Percentiles rank a stretch among this genome's conserved stretches.
Evolutionary conservation across 1,284 basidiomycete genomes (phyloP).

Genomic region (Fomes fomentarius): DNA sequence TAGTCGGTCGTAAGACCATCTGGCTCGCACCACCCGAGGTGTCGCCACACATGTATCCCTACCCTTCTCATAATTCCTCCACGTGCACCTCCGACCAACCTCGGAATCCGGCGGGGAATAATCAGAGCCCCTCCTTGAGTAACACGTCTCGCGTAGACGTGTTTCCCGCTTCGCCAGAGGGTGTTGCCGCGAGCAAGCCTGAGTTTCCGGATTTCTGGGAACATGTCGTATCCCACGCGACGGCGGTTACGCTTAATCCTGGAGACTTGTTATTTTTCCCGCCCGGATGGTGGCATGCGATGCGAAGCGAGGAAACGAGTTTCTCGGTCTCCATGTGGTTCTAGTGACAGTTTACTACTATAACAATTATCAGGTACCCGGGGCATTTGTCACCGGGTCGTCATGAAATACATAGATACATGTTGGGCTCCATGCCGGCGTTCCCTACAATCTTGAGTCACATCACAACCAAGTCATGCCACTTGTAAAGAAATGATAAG

Average conservation of each 20-base stretch:
- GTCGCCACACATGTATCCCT: conserved; percentile 60
- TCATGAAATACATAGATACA: no score
- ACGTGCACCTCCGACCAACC: conserved; percentile 6
- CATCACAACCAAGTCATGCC: no score
- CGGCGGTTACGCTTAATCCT: conserved; percentile 67
- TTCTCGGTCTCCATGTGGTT: conserved; percentile 87
- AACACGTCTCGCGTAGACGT: conserved; percentile 77
- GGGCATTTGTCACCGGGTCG: no score
- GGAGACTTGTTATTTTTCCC: conserved; percentile 90
- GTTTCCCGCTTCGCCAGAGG: conserved; percentile 45
- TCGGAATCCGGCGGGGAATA: conserved; percentile 44
- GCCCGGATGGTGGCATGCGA: conserved; percentile 93
- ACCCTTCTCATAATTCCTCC: conserved; percentile 25
- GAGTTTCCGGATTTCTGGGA: conserved; percentile 54
- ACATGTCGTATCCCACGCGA: conserved; percentile 65
- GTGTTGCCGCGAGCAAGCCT: conserved; percentile 23
- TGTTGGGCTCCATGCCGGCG: no score
- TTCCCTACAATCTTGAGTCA: no score
- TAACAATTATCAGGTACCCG: no score
- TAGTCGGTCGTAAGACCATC: conserved; percentile 88
- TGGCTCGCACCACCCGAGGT: conserved; percentile 85
- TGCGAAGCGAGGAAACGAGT: conserved; percentile 79
- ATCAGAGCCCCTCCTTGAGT: conserved; percentile 46
- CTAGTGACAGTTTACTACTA: conserved; percentile 39
- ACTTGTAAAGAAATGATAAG: no score